phyloP scores from a whole-genome alignment of 495 filamentous ascomycete genomes.

The Penicilliopsis zonata region DNA sequence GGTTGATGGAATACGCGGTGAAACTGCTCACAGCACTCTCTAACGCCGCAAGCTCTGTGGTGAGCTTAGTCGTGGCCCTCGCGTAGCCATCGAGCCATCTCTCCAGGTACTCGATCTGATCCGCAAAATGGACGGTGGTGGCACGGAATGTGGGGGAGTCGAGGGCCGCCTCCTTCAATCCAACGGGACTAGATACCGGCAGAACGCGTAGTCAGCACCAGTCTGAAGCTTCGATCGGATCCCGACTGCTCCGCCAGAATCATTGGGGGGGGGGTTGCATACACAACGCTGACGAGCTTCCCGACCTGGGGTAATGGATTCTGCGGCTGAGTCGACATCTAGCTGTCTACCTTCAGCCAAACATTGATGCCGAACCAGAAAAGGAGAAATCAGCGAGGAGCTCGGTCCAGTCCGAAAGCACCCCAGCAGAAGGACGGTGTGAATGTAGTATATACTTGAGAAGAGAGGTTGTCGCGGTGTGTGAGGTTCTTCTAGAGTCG shows the following conservation, averaged over 20 bases:
- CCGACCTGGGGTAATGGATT: slow-evolving; percentile 34
- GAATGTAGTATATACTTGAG: too few relatives aligned
- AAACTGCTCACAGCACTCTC: slow-evolving; percentile 64
- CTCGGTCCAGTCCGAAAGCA: neutral
- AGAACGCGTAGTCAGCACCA: slow-evolving; percentile 7
- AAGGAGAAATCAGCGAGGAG: neutral
- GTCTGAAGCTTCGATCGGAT: neutral
- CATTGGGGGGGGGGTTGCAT: slow-evolving; percentile 7
- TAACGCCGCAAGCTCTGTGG: slow-evolving; percentile 56
- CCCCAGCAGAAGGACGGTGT: neutral
- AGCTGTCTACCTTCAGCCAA: slow-evolving; percentile 30
- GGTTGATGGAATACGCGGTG: slow-evolving; percentile 56
- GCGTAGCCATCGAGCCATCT: slow-evolving; percentile 87
- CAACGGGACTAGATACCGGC: slow-evolving; percentile 54
- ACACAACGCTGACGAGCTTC: slow-evolving; percentile 47
- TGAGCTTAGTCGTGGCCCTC: slow-evolving; percentile 64
- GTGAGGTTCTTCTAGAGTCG: too few relatives aligned
- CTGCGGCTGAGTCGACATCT: slow-evolving; percentile 36
- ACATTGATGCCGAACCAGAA: slow-evolving; percentile 17
- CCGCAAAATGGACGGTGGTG: slow-evolving; percentile 74
- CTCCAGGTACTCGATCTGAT: slow-evolving; percentile 85
- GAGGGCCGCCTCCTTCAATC: slow-evolving; percentile 85
- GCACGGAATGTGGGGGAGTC: slow-evolving; percentile 94
- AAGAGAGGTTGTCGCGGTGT: too few relatives aligned
- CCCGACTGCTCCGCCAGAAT: too few relatives aligned